Base-by-base conservation (phyloP, 352 stramenopile species). In the Phytophthora melonis region DNA sequence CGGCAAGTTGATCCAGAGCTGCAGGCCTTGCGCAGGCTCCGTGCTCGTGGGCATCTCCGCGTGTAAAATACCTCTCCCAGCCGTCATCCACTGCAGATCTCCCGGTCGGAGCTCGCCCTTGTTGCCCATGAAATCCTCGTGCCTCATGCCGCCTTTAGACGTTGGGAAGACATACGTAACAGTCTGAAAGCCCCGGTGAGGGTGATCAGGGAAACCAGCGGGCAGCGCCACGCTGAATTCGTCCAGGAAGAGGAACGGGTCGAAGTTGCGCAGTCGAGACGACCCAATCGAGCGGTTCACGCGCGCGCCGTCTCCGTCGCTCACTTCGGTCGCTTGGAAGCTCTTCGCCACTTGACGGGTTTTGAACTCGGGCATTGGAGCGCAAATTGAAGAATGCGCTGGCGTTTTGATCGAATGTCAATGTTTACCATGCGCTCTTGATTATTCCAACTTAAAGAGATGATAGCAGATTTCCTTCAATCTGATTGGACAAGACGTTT, bases 171-270 rank as follows among this genome's bases (percentile, higher is more conserved):
- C 81, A 66, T 97, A 97, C n/a, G 93, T 98, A 3, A 98, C 78
- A 1, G 92, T 98, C 53, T 97, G 80, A 72, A 98, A 98, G 18
- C 94, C 94, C 23, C 90, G 77, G 80, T 98, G 94, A 32, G 92
- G 90, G 81, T 98, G 94, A 23, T 90, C 77, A 0, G 93, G 88
- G 82, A 97, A 98, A 2, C 93, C 93, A 25, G 91, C 89, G 1
- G 90, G 74, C 1, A 86, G 49, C 0, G 58, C 79, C 34, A 78
- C 63, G 52, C 82, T 69, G 69, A 83, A 83, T 58, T 88, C 81
- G 47, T 86, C 79, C 21, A 88, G 70, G 55, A 84, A 74, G 8
- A 87, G 73, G 68, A 87, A 89, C 54, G 77, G 81, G 68, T 86
- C 81, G 3, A 86, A 63, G 27, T 70, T 79, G 60, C 59, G 49